Percentiles rank a stretch among this genome's conserved stretches.
Conservation (phyloP, 768 basidiomycete species). For the Mycena indigotica region DNA sequence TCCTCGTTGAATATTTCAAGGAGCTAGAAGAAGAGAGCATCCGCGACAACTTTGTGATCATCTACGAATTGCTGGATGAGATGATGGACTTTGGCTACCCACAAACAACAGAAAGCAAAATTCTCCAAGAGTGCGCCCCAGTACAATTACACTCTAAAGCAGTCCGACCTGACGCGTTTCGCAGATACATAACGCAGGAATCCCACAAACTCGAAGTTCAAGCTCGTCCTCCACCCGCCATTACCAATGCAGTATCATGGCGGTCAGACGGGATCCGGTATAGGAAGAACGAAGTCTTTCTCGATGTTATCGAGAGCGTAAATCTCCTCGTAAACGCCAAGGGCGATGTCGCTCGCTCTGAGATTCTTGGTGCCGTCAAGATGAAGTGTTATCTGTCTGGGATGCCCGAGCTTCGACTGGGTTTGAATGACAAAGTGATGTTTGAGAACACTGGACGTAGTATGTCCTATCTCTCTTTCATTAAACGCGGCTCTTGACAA, state of each 20-base stretch:
- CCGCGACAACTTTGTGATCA: constrained; percentile 98
- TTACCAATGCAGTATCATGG: constrained; percentile 99
- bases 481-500: background rate
- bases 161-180: constrained; percentile 4
- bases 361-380: constrained; percentile 98
- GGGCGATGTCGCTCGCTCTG: constrained; percentile 94
- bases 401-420: constrained; percentile 97
- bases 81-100: constrained; percentile 99
- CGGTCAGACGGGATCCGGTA: constrained; percentile 96
- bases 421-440: constrained; percentile 99
- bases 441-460: constrained; percentile 96
- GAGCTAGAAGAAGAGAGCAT: constrained; percentile 99
- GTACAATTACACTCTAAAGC: too few species aligned
- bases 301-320: constrained; percentile 97
- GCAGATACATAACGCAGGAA: constrained; percentile 96
- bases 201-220: constrained; percentile 95
- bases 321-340: constrained; percentile 88
- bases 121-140: constrained; percentile 89
- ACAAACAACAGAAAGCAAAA: constrained; percentile 99
- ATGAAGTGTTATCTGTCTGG: constrained; percentile 99
- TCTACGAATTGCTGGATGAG: constrained; percentile 98
- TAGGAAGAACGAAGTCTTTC: constrained; percentile 98
- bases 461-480: constrained; percentile 43
- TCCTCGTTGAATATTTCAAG: constrained; percentile 98
- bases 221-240: constrained; percentile 91